These are phyloP conservation scores for Backusella tarrabulga DNA, from an alignment of 192 early-diverging fungal genomes.

Conservation along the genomic window DNA sequence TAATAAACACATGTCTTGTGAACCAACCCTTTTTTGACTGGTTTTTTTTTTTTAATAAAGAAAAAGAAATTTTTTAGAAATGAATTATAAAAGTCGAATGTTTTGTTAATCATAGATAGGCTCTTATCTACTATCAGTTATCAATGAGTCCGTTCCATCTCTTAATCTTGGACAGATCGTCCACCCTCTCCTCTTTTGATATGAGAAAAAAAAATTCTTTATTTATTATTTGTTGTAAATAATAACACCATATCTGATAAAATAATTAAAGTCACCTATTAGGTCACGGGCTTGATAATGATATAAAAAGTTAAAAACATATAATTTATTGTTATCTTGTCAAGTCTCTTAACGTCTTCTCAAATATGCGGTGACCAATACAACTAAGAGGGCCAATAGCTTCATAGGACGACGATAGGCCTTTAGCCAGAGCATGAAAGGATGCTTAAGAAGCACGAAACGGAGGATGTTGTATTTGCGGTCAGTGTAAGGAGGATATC, in stretches of 20 bases:
- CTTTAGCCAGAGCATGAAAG: slow-evolving; percentile 9
- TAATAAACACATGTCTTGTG: neutral
- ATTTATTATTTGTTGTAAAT: neutral
- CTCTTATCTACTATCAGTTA: slow-evolving; percentile 1
- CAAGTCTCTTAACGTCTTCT: neutral
- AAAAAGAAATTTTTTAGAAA: no score
- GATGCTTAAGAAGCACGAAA: slow-evolving; percentile 7
- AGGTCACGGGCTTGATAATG: neutral
- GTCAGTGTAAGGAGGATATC: slow-evolving; percentile 35
- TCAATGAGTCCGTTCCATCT: neutral
- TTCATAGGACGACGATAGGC: slow-evolving; percentile 4
- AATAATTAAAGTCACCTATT: neutral
- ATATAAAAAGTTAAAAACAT: neutral
- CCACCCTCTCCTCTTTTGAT: neutral
- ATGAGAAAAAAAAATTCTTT: neutral
- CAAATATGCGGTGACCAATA: neutral
- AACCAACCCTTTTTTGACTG: neutral
- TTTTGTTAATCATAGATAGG: neutral
- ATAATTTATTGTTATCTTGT: slow-evolving; percentile 2
- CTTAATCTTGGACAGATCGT: neutral
- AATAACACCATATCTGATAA: slow-evolving; percentile 7
- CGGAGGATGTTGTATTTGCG: slow-evolving; percentile 26
- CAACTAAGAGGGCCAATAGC: neutral
- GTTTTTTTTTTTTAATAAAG: no score
- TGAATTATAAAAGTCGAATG: neutral